Conservation (phyloP, 495 filamentous ascomycete species). For the Penicillium crystallinum region DNA sequence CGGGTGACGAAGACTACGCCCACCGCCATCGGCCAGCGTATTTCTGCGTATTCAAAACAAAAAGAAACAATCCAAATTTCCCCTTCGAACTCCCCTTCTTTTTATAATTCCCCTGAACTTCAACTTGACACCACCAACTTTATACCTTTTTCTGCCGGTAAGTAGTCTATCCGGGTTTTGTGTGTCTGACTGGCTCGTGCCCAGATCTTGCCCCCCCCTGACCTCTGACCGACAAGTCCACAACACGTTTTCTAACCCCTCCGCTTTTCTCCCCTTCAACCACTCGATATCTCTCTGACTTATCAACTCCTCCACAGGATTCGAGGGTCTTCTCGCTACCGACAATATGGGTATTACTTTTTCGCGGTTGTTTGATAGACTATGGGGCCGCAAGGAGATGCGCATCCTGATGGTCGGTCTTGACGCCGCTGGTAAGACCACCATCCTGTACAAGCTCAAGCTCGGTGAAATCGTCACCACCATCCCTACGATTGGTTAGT, state of each 20-base stretch:
- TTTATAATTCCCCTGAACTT: constrained; percentile 7
- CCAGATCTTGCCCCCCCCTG: constrained; percentile 12
- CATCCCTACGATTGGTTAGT: constrained; percentile 98
- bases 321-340: constrained; percentile 27
- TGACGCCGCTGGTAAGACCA: constrained; percentile 99
- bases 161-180: neutral
- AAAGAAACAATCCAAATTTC: constrained; percentile 13
- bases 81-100: constrained; percentile 10
- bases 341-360: constrained; percentile 90
- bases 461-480: constrained; percentile 99
- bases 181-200: constrained; percentile 2
- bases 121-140: constrained; percentile 8
- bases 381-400: constrained; percentile 99
- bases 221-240: constrained; percentile 25
- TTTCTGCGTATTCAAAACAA: constrained; percentile 22
- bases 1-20: constrained; percentile 14
- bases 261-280: constrained; percentile 9
- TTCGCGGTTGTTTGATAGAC: constrained; percentile 87
- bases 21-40: constrained; percentile 17
- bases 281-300: constrained; percentile 20
- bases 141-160: constrained; percentile 13
- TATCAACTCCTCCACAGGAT: constrained; percentile 13
- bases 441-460: constrained; percentile 99
- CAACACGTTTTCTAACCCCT: constrained; percentile 27
- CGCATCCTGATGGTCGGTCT: constrained; percentile 99